Evolutionary conservation across 2,329 filamentous ascomycete species (phyloP).

Genomic region (Thyridium curvatum): DNA sequence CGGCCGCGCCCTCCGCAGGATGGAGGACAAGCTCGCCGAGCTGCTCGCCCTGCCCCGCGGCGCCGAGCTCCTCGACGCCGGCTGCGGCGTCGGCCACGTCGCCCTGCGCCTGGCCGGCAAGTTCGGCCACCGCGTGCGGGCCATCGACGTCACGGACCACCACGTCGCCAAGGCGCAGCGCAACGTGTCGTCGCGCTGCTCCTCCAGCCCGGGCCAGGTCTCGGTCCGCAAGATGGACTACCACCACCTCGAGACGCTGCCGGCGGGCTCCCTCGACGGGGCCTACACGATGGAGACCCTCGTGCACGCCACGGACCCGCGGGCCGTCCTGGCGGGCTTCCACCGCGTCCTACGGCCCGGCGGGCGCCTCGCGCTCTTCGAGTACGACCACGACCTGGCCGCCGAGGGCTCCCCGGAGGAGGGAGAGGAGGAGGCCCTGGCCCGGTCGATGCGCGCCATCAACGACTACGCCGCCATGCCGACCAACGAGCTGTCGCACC

Average conservation of each 20-base stretch:
- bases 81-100: conserved; percentile 43
- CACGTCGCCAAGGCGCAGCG: conserved; percentile 36
- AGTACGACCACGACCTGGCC: conserved; percentile 36
- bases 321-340: conserved; percentile 36
- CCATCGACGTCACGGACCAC: conserved; percentile 41
- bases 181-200: conserved; percentile 28
- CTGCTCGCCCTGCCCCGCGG: conserved; percentile 29
- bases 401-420: conserved; percentile 3
- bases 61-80: conserved; percentile 42
- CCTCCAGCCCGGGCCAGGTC: conserved; percentile 20
- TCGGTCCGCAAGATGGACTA: conserved; percentile 39
- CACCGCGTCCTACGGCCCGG: conserved; percentile 40
- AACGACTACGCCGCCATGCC: conserved; percentile 40
- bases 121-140: conserved; percentile 31
- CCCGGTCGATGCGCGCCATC: conserved; percentile 26
- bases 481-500: conserved; percentile 28
- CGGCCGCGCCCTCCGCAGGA: conserved; percentile 29
- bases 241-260: conserved; percentile 38
- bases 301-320: conserved; percentile 43
- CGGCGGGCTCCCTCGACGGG: conserved; percentile 35
- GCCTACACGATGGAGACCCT: conserved; percentile 52
- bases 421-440: conserved; percentile 17
- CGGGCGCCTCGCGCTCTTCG: conserved; percentile 36
- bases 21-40: conserved; percentile 41
- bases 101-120: conserved; percentile 38